phyloP scores from a whole-genome alignment of 345 rosid genomes.

The Xanthoceras sorbifolium region DNA sequence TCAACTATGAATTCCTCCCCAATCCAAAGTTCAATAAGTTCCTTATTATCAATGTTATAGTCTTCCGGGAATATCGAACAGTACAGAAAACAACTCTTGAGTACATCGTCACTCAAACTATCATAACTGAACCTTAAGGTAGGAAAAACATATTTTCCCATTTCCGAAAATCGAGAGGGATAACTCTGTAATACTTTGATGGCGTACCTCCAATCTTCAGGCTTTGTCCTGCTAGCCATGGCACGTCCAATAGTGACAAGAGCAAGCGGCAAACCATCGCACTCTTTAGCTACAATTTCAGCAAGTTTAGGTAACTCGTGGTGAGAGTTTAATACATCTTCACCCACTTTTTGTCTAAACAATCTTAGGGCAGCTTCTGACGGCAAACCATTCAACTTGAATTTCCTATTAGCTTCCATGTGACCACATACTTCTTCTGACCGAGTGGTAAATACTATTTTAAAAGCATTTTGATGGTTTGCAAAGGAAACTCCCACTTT shows the following conservation, averaged over 20 bases:
- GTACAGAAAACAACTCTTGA: no score
- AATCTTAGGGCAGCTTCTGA: background rate
- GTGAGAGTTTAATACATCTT: background rate
- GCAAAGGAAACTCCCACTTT: background rate
- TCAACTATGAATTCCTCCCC: no score
- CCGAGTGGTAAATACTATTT: background rate
- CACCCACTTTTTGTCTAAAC: background rate
- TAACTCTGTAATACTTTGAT: no score
- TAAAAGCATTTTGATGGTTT: background rate
- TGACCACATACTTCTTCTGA: background rate
- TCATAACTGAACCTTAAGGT: no score
- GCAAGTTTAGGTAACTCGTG: background rate
- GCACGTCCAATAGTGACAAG: background rate
- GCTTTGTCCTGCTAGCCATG: no score
- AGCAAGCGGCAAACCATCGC: slow-evolving; percentile 8
- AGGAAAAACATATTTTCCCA: no score
- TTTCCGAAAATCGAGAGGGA: no score
- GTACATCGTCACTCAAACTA: no score
- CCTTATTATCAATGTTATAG: no score
- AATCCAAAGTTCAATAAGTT: no score
- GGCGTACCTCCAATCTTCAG: no score
- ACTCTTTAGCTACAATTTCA: background rate
- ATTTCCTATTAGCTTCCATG: background rate
- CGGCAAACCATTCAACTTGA: background rate
- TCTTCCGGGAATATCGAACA: no score